phyloP scores from a whole-genome alignment of 345 rosid genomes.

The Eucalyptus grandis region DNA sequence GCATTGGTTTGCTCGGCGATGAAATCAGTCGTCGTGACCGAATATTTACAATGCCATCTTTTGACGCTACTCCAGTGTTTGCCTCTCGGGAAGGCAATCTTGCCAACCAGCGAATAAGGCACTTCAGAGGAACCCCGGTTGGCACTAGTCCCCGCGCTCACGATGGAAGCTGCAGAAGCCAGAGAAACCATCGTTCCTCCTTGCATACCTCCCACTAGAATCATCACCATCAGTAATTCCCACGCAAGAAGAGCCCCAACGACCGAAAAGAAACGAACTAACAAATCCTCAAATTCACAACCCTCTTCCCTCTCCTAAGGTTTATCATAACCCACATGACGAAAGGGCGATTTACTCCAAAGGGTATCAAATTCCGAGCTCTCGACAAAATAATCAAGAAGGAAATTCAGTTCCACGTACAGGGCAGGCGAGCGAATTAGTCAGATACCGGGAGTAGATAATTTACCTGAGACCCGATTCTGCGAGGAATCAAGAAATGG shows the following conservation, averaged over 20 bases:
- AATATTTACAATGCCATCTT: conserved; percentile 76
- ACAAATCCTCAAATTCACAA: not conserved
- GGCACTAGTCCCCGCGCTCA: conserved; percentile 36
- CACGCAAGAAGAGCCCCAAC: not conserved
- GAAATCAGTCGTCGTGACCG: conserved; percentile 62
- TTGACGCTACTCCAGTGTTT: conserved; percentile 20
- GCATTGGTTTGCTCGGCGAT: conserved; percentile 57
- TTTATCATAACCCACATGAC: not conserved
- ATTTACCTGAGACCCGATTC: not conserved
- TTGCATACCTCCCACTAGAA: conserved; percentile 41
- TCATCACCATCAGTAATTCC: not conserved
- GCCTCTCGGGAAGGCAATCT: conserved; percentile 44
- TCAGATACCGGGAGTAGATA: not conserved
- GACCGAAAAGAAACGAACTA: not conserved
- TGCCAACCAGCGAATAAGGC: conserved; percentile 42
- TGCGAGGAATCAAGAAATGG: not conserved
- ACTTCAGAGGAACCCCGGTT: conserved; percentile 28
- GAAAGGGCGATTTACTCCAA: not conserved
- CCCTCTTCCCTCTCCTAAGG: not conserved
- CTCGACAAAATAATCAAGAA: not conserved
- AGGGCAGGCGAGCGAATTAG: not conserved
- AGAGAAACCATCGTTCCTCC: conserved; percentile 79
- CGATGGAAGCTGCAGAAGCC: conserved; percentile 62
- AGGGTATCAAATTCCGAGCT: not conserved
- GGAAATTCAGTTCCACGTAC: not conserved